Evolutionary conservation across 73 alveolate species (phyloP), one percentile per base, ranked within the genome.

Genomic region (Paramecium sonneborni): DNA sequence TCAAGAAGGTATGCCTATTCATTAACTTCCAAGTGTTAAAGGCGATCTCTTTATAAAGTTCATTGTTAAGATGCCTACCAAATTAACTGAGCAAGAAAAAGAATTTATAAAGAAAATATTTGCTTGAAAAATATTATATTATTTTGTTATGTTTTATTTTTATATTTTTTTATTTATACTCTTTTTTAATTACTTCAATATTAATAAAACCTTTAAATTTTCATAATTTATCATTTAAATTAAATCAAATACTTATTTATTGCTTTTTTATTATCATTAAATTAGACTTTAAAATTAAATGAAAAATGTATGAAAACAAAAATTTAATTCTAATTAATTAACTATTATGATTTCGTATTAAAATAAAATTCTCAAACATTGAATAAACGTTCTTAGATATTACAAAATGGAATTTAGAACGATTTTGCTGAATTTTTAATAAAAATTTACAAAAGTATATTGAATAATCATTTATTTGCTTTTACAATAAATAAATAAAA

Each of bases 1-100:
- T 38, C 97, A 96, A 24, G 99, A 98, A 88, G 99, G 99, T 20
- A 97, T 98, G 99, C 99, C 99, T 34, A 88, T 93, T 32, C 98
- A 96, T 57, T 92, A 96, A 82, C 57, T 96, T 24, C 97, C 98
- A 34, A 93, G 98, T 84, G 97, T 92, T 82, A 95, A 92, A 91
- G 99, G 99, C 26, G 97, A 98, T 85, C 76, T 97, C 85, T 93
- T 72, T 91, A 95, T 97, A n/a, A 94, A 94, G 85, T 95, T 98
- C 94, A 92, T 94, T 26, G 98, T 98, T 30, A 74, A 88, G 21
- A 92, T 98, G 76, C 99, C 99, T n/a, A 93, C 88, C 67, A 89
- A 94, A 56, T 88, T 98, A 38, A 95, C 86, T 37, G 94, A 92
- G 44, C 92, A 94, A 37, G 97, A 98, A 88, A 95, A 94, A 92